phyloP scores from a whole-genome alignment of 768 basidiomycete genomes.

The Mycena sanguinolenta region DNA sequence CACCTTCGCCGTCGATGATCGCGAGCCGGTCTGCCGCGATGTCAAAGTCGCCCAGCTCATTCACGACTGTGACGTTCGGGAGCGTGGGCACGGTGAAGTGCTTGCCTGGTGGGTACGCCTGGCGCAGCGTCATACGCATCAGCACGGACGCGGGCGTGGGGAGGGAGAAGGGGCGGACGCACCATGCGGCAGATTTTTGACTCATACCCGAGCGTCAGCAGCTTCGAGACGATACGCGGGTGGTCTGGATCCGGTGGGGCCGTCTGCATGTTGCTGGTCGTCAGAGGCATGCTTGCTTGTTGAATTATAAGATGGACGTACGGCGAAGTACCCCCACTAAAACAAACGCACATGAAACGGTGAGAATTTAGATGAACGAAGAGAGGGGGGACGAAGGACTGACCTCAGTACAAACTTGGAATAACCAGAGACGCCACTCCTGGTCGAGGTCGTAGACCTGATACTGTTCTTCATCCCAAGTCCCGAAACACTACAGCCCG shows the following conservation, averaged over 20 bases:
- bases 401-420: conserved; percentile 85
- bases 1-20: conserved; percentile 87
- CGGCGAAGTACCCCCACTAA: conserved; percentile 95
- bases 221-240: conserved; percentile 84
- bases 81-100: conserved; percentile 76
- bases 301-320: conserved; percentile 46
- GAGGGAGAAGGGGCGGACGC: not conserved
- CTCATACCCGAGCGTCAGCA: conserved; percentile 80
- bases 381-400: not conserved
- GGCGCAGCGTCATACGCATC: conserved; percentile 42
- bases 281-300: not conserved
- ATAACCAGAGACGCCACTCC: conserved; percentile 89
- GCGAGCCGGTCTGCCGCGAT: conserved; percentile 87
- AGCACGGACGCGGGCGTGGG: not conserved
- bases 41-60: conserved; percentile 85
- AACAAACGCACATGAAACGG: not conserved
- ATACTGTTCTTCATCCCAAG: conserved; percentile 78
- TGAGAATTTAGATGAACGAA: not conserved
- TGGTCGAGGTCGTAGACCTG: conserved; percentile 72
- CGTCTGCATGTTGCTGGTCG: conserved; percentile 60
- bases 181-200: conserved; percentile 79
- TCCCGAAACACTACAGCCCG: conserved; percentile 83
- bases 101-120: conserved; percentile 84
- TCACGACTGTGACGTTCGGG: conserved; percentile 89
- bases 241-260: conserved; percentile 77